Percentiles rank a stretch among this genome's conserved stretches.
These are phyloP conservation scores for Trichoderma orchidacearum DNA, from an alignment of 495 filamentous ascomycete genomes.

Conservation along the genomic window DNA sequence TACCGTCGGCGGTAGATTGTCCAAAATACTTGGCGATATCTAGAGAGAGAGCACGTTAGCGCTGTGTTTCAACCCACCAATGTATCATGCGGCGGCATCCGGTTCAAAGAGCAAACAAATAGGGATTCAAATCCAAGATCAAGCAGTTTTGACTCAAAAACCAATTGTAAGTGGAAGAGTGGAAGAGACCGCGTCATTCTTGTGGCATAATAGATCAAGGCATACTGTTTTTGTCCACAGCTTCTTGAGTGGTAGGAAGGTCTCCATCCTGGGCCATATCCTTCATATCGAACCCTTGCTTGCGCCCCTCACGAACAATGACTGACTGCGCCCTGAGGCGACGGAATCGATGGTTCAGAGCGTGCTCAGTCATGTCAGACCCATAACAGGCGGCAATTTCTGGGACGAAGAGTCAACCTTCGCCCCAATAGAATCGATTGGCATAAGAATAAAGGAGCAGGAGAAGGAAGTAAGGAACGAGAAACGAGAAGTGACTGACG, in stretches of 20 bases:
- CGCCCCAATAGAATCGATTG: neutral
- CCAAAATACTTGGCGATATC: constrained; percentile 30
- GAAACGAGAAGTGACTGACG: constrained; percentile 7
- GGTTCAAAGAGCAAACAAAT: neutral
- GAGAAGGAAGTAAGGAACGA: neutral
- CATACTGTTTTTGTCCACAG: constrained; percentile 4
- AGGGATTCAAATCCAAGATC: too few species aligned
- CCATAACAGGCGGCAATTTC: constrained; percentile 19
- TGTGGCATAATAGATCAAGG: constrained; percentile 2
- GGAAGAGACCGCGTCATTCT: too few species aligned
- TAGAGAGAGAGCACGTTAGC: constrained; percentile 7
- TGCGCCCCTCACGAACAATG: constrained; percentile 34
- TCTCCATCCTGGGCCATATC: constrained; percentile 1
- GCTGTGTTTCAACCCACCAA: neutral
- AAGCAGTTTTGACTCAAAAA: too few species aligned
- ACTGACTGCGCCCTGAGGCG: constrained; percentile 20
- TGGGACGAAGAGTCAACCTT: constrained; percentile 7
- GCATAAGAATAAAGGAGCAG: constrained; percentile 5
- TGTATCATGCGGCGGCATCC: neutral
- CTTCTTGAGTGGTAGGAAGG: neutral
- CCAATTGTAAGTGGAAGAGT: neutral
- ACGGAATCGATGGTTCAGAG: constrained; percentile 32
- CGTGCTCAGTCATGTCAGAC: constrained; percentile 15
- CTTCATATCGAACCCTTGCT: constrained; percentile 20
- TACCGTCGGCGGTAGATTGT: constrained; percentile 23